A percentile compares a stretch with the other conserved stretches of the same genome.
phyloP scores from a whole-genome alignment of 139 green algal species.

The Chlamydomonas incerta region DNA sequence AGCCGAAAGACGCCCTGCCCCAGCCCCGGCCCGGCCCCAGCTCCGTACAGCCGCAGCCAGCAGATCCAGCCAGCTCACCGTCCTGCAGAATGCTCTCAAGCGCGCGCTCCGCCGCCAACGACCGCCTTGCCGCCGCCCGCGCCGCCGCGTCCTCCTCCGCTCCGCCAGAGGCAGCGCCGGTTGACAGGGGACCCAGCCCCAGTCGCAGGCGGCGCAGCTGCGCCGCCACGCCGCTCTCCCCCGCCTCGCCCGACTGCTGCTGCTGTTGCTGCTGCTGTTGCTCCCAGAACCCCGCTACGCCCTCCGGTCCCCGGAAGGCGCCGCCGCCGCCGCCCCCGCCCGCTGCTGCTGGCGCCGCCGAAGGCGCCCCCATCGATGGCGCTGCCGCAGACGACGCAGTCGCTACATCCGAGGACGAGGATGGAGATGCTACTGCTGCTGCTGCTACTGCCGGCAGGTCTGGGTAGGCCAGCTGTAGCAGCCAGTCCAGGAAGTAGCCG shows the following conservation, averaged over 20 bases:
- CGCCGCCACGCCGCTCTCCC: no score
- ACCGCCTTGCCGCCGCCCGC: neutral
- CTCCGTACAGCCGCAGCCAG: no score
- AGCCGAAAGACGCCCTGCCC: no score
- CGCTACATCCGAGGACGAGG: neutral
- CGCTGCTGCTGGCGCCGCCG: no score
- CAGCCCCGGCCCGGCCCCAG: no score
- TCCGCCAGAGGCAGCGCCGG: neutral
- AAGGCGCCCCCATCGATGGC: neutral
- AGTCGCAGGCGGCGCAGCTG: neutral
- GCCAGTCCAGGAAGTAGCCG: slow-evolving; percentile 59
- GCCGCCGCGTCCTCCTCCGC: neutral
- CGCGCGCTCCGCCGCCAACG: slow-evolving; percentile 2
- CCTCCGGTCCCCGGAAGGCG: no score
- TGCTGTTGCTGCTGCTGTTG: no score
- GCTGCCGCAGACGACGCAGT: no score
- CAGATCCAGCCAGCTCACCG: neutral
- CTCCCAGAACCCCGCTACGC: no score
- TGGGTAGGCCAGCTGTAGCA: slow-evolving; percentile 47
- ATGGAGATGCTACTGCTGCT: neutral
- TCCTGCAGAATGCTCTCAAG: slow-evolving; percentile 8
- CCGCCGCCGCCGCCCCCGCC: no score
- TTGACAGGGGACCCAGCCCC: no score
- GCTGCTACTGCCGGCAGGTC: slow-evolving; percentile 19
- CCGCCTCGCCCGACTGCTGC: no score